Percentiles rank a stretch among this genome's conserved stretches.
Conservation (phyloP, 306 rosid genomes). For the Prunus campanulata region DNA sequence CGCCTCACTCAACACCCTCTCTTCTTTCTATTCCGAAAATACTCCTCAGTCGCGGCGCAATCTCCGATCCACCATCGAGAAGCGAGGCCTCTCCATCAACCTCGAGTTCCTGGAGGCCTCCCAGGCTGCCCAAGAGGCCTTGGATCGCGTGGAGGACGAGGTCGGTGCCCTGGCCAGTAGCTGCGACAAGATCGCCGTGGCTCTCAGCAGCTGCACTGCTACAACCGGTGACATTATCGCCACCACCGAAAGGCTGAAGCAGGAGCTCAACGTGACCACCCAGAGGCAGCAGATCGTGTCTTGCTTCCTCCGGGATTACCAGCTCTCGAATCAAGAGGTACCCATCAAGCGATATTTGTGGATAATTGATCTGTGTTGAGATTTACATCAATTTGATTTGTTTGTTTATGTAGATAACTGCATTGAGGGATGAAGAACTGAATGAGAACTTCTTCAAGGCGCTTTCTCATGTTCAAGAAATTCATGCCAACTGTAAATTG, state of each 20-base stretch:
- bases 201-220: slow-evolving; percentile 69
- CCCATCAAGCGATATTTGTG: background rate
- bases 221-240: slow-evolving; percentile 85
- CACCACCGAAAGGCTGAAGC: slow-evolving; percentile 92
- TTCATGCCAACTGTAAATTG: slow-evolving; percentile 88
- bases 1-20: slow-evolving; percentile 76
- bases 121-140: slow-evolving; percentile 60
- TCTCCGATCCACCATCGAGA: slow-evolving; percentile 88
- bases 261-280: slow-evolving; percentile 64
- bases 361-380: background rate
- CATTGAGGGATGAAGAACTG: slow-evolving; percentile 87
- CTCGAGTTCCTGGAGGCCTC: slow-evolving; percentile 73
- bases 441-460: slow-evolving; percentile 83
- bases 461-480: slow-evolving; percentile 90
- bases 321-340: slow-evolving; percentile 85
- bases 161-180: slow-evolving; percentile 63
- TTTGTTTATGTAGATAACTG: slow-evolving; percentile 49
- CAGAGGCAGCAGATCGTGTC: slow-evolving; percentile 87
- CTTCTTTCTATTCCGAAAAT: slow-evolving; percentile 80
- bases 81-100: slow-evolving; percentile 78
- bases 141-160: slow-evolving; percentile 87
- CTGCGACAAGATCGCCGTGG: slow-evolving; percentile 84
- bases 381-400: background rate
- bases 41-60: slow-evolving; percentile 89
- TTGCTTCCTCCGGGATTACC: slow-evolving; percentile 92